Evolutionary conservation across 768 basidiomycete genomes (phyloP), one percentile per base, ranked within the genome.

Genomic region (Ephemerocybe angulata): DNA sequence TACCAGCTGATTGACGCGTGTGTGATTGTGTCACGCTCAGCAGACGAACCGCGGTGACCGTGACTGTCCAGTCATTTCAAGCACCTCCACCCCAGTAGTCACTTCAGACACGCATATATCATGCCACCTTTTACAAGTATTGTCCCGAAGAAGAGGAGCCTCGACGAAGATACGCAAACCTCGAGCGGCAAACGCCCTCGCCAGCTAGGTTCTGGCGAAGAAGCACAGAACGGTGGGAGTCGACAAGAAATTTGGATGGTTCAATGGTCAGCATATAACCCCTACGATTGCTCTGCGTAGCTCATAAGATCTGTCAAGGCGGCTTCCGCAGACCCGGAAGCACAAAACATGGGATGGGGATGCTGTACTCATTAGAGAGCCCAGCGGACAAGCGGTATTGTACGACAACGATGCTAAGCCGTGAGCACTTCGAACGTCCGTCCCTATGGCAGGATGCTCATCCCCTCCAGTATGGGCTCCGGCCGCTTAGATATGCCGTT

Each of bases 341-440:
- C 86, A 93, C 63, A 92, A 93, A 67, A 92, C 88, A 0, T 95
- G 93, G 93, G 91, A 94, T 50, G 91, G 88, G 33, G 90, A 87
- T 62, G 86, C 78, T 33, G 76, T 87, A n/a, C 74, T 90, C 4
- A 80, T 82, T 10, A 72, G 83, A 17, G 76, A 62, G 54, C 70
- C 67, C 7, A 66, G 60, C 4, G 57, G 55, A 7, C 79, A 72
- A 62, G 79, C 78, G 46, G 78, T 71, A 3, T 67, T 90, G 25
- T 82, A 82, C 55, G 83, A 87, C 60, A 65, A 73, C 7, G 86
- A 90, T 50, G 86, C 87, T 22, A 83, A 80, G 74, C 65, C 75
- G 89, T 89, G 68, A 57, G 82, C 59, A 46, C 51, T n/a, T 8
- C 29, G 22, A 31, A 22, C 25, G 10, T 17, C 28, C 53, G 41